Evolutionary conservation across 257 asterid species (phyloP).

Genomic region (Oldenlandia corymbosa): DNA sequence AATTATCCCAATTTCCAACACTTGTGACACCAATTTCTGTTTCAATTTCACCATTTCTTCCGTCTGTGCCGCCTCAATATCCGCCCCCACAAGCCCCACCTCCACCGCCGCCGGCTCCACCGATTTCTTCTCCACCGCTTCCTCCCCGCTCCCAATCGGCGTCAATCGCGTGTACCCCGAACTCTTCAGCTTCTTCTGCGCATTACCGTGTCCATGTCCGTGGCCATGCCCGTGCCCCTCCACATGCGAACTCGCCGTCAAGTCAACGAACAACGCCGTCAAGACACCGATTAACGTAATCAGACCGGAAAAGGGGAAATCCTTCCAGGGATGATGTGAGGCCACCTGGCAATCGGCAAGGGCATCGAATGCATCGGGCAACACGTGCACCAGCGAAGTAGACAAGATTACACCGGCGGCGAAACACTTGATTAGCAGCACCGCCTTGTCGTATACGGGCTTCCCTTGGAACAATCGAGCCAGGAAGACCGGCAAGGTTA

Average conservation of each 20-base stretch:
- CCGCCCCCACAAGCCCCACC: background rate
- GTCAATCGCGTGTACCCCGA: conserved; percentile 17
- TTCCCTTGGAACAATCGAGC: conserved; percentile 34
- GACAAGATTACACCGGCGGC: conserved; percentile 39
- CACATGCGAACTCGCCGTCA: conserved; percentile 35
- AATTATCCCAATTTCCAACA: conserved; percentile 39
- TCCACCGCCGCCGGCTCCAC: conserved; percentile 2
- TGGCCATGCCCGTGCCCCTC: conserved; percentile 18
- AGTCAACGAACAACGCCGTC: conserved; percentile 35
- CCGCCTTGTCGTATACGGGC: conserved; percentile 35
- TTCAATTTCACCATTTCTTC: conserved; percentile 33
- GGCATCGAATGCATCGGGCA: conserved; percentile 37
- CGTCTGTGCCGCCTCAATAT: conserved; percentile 5
- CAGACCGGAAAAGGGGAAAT: conserved; percentile 36
- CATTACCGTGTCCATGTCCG: background rate
- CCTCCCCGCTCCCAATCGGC: conserved; percentile 18
- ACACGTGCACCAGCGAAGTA: conserved; percentile 35
- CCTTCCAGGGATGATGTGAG: conserved; percentile 38
- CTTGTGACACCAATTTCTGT: conserved; percentile 38
- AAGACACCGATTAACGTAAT: conserved; percentile 30
- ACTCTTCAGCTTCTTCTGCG: background rate
- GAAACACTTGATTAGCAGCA: conserved; percentile 33
- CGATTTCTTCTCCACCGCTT: conserved; percentile 12
- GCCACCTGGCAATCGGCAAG: conserved; percentile 38
- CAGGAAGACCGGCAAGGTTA: conserved; percentile 23